Evolutionary conservation across 1,284 basidiomycete species (phyloP), one percentile per base, ranked within the genome.

Genomic region (Ustilago hordei): DNA sequence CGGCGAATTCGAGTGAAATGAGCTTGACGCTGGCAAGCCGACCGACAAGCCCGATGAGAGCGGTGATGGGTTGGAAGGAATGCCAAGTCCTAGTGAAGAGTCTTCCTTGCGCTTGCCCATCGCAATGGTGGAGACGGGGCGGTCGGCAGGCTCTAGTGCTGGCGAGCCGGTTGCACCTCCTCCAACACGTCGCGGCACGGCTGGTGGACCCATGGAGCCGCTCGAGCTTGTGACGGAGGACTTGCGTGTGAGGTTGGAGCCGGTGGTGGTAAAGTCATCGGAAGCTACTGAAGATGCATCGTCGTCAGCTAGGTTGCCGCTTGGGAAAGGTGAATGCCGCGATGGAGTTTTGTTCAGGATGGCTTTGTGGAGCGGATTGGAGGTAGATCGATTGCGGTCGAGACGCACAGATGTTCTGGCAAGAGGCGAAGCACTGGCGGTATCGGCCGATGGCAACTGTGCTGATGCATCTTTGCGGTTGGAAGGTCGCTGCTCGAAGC

Each of bases 151-250:
- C 19, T 71, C 69, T n/a, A 66, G 60, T 4, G 61, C 70, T 6
- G 67, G 63, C 28, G 67, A 70, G 57, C 60, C 60, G 7, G 55
- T 58, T 2, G 54, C 64, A 13, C 56, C 67, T 23, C 41, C 61
- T 36, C 56, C 64, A 23, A 67, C 56, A 57, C 75, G 66, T 11
- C 70, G 60, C 36, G 75, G 75, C 5, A 78, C 39, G 7, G 71
- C 67, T 3, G 75, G 75, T 13, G 75, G 75, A 39, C 75, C 75
- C 75, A 78, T 78, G 50, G 75, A 78, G 3, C 75, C 68, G 55
- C 53, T 68, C 11, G 75, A 74, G 68, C 67, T 74, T 39, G 75
- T 64, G 52, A 74, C 68, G 55, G 75, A 78, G 39, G 63, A 67
- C 56, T 78, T 78, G 63, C 75, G 75, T 12, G 71, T 78, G 23